Evolutionary conservation across 2,329 filamentous ascomycete genomes (phyloP).

Genomic region (Cladosporium phlei): DNA sequence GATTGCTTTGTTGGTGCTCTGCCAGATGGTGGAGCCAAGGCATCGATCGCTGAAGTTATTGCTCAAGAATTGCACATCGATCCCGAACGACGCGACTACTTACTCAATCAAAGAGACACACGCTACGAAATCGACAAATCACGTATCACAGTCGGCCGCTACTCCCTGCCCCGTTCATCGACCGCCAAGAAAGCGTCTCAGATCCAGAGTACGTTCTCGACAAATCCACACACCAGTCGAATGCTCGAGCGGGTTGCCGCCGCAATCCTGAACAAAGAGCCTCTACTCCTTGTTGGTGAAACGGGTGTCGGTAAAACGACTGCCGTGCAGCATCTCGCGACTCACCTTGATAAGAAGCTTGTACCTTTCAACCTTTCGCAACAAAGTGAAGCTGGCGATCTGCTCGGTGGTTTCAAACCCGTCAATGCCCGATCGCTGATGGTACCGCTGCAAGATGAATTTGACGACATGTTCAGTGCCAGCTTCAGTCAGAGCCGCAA

Average conservation of each 20-base stretch:
- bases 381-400: constrained; percentile 93
- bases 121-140: constrained; percentile 50
- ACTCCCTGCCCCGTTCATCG: constrained; percentile 21
- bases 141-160: constrained; percentile 28
- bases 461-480: constrained; percentile 79
- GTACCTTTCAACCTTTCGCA: constrained; percentile 94
- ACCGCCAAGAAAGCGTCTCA: constrained; percentile 6
- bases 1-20: constrained; percentile 88
- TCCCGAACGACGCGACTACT: constrained; percentile 73
- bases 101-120: constrained; percentile 68
- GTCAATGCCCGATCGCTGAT: constrained; percentile 85
- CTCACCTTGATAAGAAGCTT: constrained; percentile 76
- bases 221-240: constrained; percentile 76
- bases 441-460: constrained; percentile 86
- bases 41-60: constrained; percentile 61
- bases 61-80: constrained; percentile 85
- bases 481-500: constrained; percentile 90
- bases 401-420: constrained; percentile 93
- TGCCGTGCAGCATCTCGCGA: constrained; percentile 85
- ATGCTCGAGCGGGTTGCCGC: constrained; percentile 84
- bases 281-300: constrained; percentile 91
- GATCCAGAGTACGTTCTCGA: constrained; percentile 67
- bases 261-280: constrained; percentile 77
- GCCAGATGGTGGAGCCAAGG: constrained; percentile 59
- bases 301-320: constrained; percentile 98